These are phyloP conservation scores for Amaranthus hypochondriacus DNA, from an alignment of 148 eudicot genomes.

Conservation along the genomic window DNA sequence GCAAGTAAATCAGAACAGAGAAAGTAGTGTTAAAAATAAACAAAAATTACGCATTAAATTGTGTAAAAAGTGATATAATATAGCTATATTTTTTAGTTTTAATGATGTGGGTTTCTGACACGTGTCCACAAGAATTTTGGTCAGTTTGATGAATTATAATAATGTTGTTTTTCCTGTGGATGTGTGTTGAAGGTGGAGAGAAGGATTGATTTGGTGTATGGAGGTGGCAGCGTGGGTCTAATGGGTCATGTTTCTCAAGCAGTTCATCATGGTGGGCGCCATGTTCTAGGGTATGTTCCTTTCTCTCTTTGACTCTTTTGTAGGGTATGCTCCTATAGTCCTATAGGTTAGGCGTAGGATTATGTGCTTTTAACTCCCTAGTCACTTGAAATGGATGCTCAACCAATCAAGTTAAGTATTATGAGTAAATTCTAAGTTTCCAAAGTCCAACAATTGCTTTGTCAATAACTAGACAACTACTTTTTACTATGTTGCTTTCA, in stretches of 20 bases:
- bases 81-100: too few relatives aligned
- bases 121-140: conserved; percentile 27
- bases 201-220: conserved; percentile 96
- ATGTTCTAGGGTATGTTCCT: conserved; percentile 83
- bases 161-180: conserved; percentile 5
- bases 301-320: neutral
- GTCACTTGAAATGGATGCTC: conserved; percentile 20
- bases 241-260: conserved; percentile 99
- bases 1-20: too few relatives aligned
- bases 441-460: conserved; percentile 25
- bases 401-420: conserved; percentile 1
- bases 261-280: conserved; percentile 99
- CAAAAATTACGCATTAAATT: too few relatives aligned
- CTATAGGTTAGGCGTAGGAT: neutral
- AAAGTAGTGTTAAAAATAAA: too few relatives aligned
- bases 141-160: neutral
- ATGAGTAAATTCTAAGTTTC: conserved; percentile 21
- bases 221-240: conserved; percentile 98
- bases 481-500: too few relatives aligned
- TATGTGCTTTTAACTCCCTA: conserved; percentile 6
- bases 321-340: neutral
- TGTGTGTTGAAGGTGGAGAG: conserved; percentile 63
- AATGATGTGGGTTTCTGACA: conserved; percentile 28
- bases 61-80: too few relatives aligned
- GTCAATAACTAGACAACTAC: neutral